Conservation (phyloP, 306 rosid genomes). For the Gynostemma pentaphyllum region DNA sequence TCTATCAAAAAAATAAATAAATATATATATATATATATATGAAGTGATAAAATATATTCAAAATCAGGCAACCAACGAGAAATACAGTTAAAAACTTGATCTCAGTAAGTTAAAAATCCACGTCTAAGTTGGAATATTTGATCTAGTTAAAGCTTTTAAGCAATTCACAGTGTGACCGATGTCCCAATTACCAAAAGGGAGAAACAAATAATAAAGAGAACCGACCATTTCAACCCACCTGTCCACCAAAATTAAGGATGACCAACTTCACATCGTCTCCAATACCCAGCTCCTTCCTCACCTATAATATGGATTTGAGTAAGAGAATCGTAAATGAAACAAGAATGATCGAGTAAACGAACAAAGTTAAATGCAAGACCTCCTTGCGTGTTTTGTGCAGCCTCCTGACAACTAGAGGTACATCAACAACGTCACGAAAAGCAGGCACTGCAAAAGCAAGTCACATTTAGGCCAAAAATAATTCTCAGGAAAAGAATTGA, state of each 20-base stretch:
- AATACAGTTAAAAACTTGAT: constrained; percentile 1
- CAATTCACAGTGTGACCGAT: background rate
- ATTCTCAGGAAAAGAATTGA: background rate
- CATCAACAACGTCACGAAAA: constrained; percentile 83
- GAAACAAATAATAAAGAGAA: background rate
- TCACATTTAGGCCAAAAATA: background rate
- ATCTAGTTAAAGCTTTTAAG: background rate
- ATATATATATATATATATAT: too few relatives aligned
- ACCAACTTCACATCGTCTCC: constrained; percentile 59
- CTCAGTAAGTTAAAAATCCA: background rate
- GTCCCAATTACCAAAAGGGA: background rate
- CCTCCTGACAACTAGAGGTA: constrained; percentile 92
- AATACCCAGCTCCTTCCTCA: constrained; percentile 66
- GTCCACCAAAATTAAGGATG: constrained; percentile 96
- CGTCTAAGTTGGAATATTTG: background rate
- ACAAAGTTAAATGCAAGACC: constrained; percentile 32
- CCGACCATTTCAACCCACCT: constrained; percentile 32
- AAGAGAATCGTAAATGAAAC: background rate
- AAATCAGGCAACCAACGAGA: background rate
- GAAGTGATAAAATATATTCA: background rate
- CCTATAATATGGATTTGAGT: constrained; percentile 36
- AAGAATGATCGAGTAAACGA: constrained; percentile 14
- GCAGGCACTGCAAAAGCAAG: constrained; percentile 66
- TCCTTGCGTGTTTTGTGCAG: constrained; percentile 75
- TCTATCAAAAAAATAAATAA: too few relatives aligned